These are phyloP conservation scores for Panus rudis DNA, from an alignment of 768 basidiomycete species.

Conservation along the genomic window DNA sequence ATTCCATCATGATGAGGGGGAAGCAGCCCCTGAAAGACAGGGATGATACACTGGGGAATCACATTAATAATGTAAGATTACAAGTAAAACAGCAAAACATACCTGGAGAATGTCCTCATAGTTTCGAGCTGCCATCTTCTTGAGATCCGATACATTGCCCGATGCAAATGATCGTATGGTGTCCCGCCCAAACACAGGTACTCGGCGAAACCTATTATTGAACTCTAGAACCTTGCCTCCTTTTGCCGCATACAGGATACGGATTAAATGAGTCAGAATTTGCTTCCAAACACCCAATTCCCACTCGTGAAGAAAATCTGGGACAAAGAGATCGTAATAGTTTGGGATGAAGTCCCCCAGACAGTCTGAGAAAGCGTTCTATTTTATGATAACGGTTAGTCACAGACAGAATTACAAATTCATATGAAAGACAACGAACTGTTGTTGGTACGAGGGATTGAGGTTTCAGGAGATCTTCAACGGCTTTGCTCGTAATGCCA, in stretches of 20 bases:
- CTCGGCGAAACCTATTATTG: conserved; percentile 3
- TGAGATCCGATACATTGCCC: background rate
- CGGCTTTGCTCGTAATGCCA: background rate
- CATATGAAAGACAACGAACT: conserved; percentile 7
- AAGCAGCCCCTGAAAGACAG: background rate
- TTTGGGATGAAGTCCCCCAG: conserved; percentile 14
- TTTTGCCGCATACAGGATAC: conserved; percentile 18
- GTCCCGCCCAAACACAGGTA: background rate
- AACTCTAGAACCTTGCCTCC: background rate
- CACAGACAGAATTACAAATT: background rate
- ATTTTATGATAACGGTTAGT: background rate
- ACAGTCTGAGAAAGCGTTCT: conserved; percentile 29
- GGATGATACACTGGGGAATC: background rate
- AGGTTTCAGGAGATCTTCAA: background rate
- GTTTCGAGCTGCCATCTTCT: background rate
- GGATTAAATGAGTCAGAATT: conserved; percentile 30
- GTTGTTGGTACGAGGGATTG: background rate
- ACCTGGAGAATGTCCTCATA: conserved; percentile 1
- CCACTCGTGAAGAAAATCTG: conserved; percentile 35
- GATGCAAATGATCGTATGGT: background rate
- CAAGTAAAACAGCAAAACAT: background rate
- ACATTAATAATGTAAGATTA: background rate
- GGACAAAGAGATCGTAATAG: conserved; percentile 21
- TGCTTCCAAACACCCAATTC: conserved; percentile 34
- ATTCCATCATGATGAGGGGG: background rate